phyloP scores from a whole-genome alignment of 1,139 yeast genomes.

The Kodamaea alishanica region DNA sequence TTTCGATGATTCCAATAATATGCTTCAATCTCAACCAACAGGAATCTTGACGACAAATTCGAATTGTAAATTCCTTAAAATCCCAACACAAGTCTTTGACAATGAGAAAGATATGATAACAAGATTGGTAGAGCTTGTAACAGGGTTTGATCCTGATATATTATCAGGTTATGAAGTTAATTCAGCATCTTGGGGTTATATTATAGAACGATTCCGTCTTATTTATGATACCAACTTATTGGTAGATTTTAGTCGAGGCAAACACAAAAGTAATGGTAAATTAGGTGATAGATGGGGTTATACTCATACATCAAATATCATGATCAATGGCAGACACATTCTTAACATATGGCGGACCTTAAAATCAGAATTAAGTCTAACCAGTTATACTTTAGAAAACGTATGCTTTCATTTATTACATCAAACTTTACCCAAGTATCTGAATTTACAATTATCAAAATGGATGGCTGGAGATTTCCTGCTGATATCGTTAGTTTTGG shows the following conservation, averaged over 20 bases:
- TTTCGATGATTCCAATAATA: conserved; percentile 44
- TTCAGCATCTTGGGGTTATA: conserved; percentile 82
- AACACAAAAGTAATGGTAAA: conserved; percentile 46
- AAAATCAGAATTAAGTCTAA: conserved; percentile 57
- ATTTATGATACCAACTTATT: conserved; percentile 52
- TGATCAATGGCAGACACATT: conserved; percentile 74
- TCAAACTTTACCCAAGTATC: conserved; percentile 60
- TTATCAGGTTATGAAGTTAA: conserved; percentile 83
- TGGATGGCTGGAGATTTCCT: conserved; percentile 41
- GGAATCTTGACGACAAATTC: conserved; percentile 27
- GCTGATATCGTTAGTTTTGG: conserved; percentile 36
- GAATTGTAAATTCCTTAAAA: conserved; percentile 8
- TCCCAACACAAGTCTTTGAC: conserved; percentile 30
- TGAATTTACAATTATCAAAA: conserved; percentile 45
- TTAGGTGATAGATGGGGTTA: conserved; percentile 78
- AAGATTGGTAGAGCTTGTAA: conserved; percentile 53
- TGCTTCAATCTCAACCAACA: conserved; percentile 18
- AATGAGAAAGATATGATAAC: conserved; percentile 57
- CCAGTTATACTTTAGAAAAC: conserved; percentile 74
- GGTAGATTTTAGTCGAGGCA: conserved; percentile 43
- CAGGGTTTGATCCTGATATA: conserved; percentile 78
- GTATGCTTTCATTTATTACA: conserved; percentile 67
- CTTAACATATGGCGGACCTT: conserved; percentile 81
- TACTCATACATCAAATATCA: conserved; percentile 68
- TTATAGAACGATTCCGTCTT: conserved; percentile 59